These are phyloP conservation scores for Coemansia sp. DNA, from an alignment of 192 early-diverging fungal genomes.

Conservation along the genomic window DNA sequence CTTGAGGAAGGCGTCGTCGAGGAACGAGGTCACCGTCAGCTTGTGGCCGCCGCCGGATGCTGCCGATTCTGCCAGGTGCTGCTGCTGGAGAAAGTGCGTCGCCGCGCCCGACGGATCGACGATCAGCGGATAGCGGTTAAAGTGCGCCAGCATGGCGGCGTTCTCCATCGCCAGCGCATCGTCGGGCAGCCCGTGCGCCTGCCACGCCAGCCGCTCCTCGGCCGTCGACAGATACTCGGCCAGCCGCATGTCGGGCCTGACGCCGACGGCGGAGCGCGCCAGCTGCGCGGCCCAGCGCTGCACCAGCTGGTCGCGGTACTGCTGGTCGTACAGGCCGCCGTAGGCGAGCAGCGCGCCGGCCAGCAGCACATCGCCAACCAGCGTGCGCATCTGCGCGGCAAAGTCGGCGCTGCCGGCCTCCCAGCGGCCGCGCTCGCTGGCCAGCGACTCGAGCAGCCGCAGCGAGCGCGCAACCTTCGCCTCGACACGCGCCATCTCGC, in stretches of 20 bases:
- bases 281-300: slow-evolving; percentile 74
- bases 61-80: too few species aligned
- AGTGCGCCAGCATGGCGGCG: slow-evolving; percentile 93
- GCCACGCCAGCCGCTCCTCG: slow-evolving; percentile 91
- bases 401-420: slow-evolving; percentile 85
- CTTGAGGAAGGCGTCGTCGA: slow-evolving; percentile 96
- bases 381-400: slow-evolving; percentile 94
- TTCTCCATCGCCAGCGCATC: slow-evolving; percentile 92
- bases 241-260: slow-evolving; percentile 76
- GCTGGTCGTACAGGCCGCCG: slow-evolving; percentile 97
- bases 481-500: slow-evolving; percentile 92
- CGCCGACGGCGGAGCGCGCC: slow-evolving; percentile 40
- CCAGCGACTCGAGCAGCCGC: slow-evolving; percentile 81
- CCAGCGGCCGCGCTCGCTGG: slow-evolving; percentile 94
- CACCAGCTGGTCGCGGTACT: slow-evolving; percentile 81
- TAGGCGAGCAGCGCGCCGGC: slow-evolving; percentile 95
- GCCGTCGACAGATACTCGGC: slow-evolving; percentile 89
- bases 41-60: too few species aligned
- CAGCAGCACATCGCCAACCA: slow-evolving; percentile 94
- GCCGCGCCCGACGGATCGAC: slow-evolving; percentile 98
- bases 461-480: slow-evolving; percentile 90
- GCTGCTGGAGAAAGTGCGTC: slow-evolving; percentile 78
- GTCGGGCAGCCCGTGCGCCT: slow-evolving; percentile 80
- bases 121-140: slow-evolving; percentile 95
- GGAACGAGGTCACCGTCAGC: slow-evolving; percentile 93